These are phyloP conservation scores for Amylostereum areolatum DNA, from an alignment of 1,284 basidiomycete species.

Conservation along the genomic window DNA sequence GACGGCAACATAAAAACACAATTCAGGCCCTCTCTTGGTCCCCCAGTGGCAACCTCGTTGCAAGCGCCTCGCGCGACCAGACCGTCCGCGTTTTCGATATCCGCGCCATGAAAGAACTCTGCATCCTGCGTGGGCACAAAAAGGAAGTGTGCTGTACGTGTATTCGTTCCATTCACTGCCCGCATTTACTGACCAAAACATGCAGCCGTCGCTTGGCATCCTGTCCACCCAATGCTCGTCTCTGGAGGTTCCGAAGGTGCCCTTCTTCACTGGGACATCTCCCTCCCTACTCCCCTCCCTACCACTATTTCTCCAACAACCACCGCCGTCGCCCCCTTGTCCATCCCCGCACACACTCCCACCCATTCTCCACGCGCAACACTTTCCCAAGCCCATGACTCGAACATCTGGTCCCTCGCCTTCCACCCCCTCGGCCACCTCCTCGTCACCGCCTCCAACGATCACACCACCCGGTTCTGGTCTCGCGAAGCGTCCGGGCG, in stretches of 20 bases:
- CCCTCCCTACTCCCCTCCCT: conserved; percentile 17
- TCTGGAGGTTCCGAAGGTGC: conserved; percentile 93
- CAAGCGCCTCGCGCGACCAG: conserved; percentile 92
- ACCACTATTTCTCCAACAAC: conserved; percentile 25
- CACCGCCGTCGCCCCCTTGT: conserved; percentile 19
- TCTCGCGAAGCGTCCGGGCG: conserved; percentile 82
- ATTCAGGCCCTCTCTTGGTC: conserved; percentile 92
- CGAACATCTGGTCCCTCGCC: conserved; percentile 92
- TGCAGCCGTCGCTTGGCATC: conserved; percentile 90
- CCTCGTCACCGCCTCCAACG: conserved; percentile 89
- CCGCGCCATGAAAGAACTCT: conserved; percentile 93
- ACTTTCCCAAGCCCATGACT: conserved; percentile 92
- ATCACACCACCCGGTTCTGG: conserved; percentile 98
- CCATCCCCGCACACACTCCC: conserved; percentile 21
- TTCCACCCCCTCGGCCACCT: conserved; percentile 97
- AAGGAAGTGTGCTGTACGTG: conserved; percentile 95
- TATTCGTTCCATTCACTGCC: background rate
- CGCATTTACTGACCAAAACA: background rate
- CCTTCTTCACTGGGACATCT: conserved; percentile 89
- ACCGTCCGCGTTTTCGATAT: conserved; percentile 97
- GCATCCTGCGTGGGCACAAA: conserved; percentile 88
- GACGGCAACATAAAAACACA: conserved; percentile 96
- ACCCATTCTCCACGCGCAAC: conserved; percentile 62
- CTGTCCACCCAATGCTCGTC: conserved; percentile 85
- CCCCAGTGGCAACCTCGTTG: conserved; percentile 88